A percentile compares a stretch with the other conserved stretches of the same genome.
Conservation (phyloP, 345 rosid species). For the Corchorus olitorius region DNA sequence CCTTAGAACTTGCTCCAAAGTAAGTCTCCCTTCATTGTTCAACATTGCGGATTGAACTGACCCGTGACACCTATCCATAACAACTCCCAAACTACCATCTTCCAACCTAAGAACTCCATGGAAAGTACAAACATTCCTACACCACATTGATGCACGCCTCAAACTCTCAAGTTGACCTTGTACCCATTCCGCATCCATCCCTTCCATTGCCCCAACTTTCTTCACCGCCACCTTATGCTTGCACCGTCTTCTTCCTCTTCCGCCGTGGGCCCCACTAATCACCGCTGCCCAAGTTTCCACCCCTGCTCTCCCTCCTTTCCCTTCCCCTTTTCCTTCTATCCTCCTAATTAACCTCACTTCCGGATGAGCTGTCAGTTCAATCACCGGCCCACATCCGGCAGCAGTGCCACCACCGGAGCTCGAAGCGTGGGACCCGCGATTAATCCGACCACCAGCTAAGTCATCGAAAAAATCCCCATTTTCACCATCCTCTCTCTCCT, state of each 20-base stretch:
- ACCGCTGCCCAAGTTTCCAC: conserved; percentile 81
- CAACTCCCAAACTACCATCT: conserved; percentile 64
- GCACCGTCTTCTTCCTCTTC: conserved; percentile 46
- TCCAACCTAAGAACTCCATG: conserved; percentile 81
- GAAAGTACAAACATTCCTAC: conserved; percentile 88
- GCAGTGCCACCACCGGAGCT: conserved; percentile 43
- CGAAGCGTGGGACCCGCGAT: conserved; percentile 58
- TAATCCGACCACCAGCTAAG: conserved; percentile 28
- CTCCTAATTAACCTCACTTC: conserved; percentile 62
- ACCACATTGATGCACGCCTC: conserved; percentile 85
- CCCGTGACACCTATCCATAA: conserved; percentile 82
- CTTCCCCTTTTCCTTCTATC: conserved; percentile 55
- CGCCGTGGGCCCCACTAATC: conserved; percentile 41
- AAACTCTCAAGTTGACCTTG: conserved; percentile 75
- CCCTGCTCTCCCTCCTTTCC: conserved; percentile 48
- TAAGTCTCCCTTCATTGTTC: conserved; percentile 89
- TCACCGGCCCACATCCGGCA: conserved; percentile 60
- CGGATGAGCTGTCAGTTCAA: conserved; percentile 73
- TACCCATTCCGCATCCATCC: conserved; percentile 79
- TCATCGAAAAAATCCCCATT: conserved; percentile 24
- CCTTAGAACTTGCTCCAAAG: conserved; percentile 96
- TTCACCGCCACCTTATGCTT: conserved; percentile 73
- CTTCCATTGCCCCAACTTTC: conserved; percentile 68
- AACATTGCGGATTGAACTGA: conserved; percentile 91
- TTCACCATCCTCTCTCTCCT: conserved; percentile 27